These are phyloP conservation scores for Mortierella sp. DNA, from an alignment of 371 early-diverging fungal genomes.

Conservation along the genomic window DNA sequence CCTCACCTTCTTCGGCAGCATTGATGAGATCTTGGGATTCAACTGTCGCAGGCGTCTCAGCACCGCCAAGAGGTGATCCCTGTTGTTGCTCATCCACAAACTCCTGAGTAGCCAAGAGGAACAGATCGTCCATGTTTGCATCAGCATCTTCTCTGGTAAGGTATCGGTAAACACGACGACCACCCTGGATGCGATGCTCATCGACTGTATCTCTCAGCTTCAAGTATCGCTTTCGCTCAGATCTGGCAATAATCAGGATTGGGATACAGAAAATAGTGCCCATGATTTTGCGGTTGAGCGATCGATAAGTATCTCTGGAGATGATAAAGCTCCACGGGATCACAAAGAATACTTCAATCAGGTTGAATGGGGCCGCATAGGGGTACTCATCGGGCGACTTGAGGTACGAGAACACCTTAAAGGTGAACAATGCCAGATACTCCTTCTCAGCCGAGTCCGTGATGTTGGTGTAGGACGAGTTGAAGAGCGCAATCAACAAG, in stretches of 20 bases:
- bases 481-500: conserved; percentile 54
- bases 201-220: conserved; percentile 25
- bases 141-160: conserved; percentile 30
- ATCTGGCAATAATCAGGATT: conserved; percentile 18
- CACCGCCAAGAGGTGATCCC: neutral
- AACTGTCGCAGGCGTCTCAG: conserved; percentile 7
- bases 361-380: conserved; percentile 53
- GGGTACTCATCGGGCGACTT: conserved; percentile 52
- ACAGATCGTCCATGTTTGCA: conserved; percentile 30
- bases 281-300: conserved; percentile 33
- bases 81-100: neutral
- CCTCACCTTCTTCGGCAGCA: conserved; percentile 34
- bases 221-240: conserved; percentile 31
- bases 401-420: conserved; percentile 53
- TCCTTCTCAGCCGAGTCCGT: conserved; percentile 53
- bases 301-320: conserved; percentile 20
- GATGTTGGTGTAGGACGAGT: conserved; percentile 55
- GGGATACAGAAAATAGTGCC: conserved; percentile 36
- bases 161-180: conserved; percentile 35
- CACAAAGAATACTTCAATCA: conserved; percentile 47
- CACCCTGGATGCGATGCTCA: conserved; percentile 29
- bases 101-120: conserved; percentile 38
- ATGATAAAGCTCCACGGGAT: conserved; percentile 32
- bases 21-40: neutral
- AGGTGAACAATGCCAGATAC: conserved; percentile 52